Base-by-base conservation (phyloP, 2,329 filamentous ascomycete genomes). In the Fusarium sororula region DNA sequence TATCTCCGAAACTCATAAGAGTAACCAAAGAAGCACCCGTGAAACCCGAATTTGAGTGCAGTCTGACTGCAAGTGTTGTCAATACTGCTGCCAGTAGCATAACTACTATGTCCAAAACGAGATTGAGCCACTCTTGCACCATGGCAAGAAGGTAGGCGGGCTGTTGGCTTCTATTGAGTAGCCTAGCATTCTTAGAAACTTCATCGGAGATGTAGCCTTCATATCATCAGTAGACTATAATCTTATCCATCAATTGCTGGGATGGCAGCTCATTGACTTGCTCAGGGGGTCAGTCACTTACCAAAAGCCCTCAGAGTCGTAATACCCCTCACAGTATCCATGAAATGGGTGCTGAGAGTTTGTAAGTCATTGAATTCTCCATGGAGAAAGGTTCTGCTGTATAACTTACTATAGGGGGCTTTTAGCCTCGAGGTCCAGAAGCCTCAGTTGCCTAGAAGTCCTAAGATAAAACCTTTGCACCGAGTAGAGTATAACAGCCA, bases 371-470 rank as follows among this genome's bases (percentile, higher is more conserved):
- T 1, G 9, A 38, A 5, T 79, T 75, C 24, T 48, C n/a, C 1
- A 28, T 13, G 3, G 20, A 15, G 22, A 8, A 48, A 17, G 11
- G 7, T 7, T 7, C 1, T 4, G 22, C 3, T 0, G 2, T 15
- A 14, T 28, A 0, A 74, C 78, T 72, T n/a, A 79, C 75, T 79
- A 80, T 10, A 80, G n/a, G 0, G 89, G 89, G 4, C 86, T 86
- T 72, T 91, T 91, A 1, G 87, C 85, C 78, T 92, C 90, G 2
- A 92, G 84, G 54, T 92, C 90, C 13, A 92, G 78, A 22, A 90
- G 83, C 47, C 90, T 84, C 9, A 92, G 78, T 76, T 92, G 90
- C 3, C 89, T 83, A 1, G 89, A 91, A 0, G 90, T 92, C 0
- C 87, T 84, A 10, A 92, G 83, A 72, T 92, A 91, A 55, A 90